Conservation (phyloP, 192 early-diverging fungal genomes). For the Diversispora epigaea region DNA sequence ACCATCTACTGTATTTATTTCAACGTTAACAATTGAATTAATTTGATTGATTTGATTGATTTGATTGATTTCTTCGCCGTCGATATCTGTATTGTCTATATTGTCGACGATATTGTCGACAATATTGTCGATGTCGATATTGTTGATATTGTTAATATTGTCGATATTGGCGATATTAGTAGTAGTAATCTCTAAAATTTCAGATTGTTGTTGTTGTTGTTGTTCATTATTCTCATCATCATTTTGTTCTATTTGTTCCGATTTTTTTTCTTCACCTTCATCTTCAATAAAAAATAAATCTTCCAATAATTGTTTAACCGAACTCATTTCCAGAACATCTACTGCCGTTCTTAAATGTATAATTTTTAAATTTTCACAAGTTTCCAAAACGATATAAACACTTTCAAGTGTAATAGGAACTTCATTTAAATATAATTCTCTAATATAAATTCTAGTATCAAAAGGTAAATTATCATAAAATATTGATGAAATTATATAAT, state of each 20-base stretch:
- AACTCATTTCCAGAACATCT: background rate
- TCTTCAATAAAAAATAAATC: background rate
- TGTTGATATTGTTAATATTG: too few species aligned
- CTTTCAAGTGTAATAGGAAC: background rate
- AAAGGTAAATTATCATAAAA: background rate
- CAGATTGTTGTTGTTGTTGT: background rate
- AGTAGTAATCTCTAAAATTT: background rate
- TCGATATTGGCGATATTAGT: background rate
- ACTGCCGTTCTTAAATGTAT: slow-evolving; percentile 15
- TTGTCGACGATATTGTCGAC: too few species aligned
- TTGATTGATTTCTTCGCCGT: too few species aligned
- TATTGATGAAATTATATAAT: background rate
- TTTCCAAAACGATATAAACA: background rate
- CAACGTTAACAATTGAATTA: too few species aligned
- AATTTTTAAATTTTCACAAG: slow-evolving; percentile 1
- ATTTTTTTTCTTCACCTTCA: background rate
- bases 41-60: too few species aligned
- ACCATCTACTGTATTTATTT: too few species aligned
- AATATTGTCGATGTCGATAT: too few species aligned
- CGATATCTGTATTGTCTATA: too few species aligned
- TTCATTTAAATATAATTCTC: slow-evolving; percentile 13
- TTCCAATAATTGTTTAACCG: slow-evolving; percentile 6
- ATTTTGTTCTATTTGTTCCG: background rate
- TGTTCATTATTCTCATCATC: background rate
- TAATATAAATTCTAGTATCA: slow-evolving; percentile 5